These are phyloP conservation scores for Aspergillus pseudoterreus DNA, from an alignment of 2,329 filamentous ascomycete genomes.

Conservation along the genomic window DNA sequence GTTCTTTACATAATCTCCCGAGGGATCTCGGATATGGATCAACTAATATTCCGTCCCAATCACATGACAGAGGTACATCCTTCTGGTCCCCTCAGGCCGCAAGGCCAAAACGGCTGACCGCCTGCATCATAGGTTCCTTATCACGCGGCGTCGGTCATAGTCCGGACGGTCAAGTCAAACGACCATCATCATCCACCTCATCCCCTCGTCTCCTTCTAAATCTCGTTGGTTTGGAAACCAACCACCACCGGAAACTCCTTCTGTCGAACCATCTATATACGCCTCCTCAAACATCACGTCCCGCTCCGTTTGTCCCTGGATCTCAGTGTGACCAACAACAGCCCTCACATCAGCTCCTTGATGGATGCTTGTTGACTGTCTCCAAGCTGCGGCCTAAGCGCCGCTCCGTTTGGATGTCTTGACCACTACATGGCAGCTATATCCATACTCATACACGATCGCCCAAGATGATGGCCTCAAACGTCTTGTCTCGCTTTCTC, in stretches of 20 bases:
- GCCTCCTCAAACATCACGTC: neutral
- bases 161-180: neutral
- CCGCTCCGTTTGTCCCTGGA: neutral
- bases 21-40: neutral
- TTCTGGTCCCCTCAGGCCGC: constrained; percentile 11
- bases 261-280: neutral
- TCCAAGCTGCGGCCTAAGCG: constrained; percentile 6
- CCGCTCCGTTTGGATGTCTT: constrained; percentile 12
- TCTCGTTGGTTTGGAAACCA: neutral
- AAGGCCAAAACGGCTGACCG: constrained; percentile 7
- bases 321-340: neutral
- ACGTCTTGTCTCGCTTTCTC: constrained; percentile 41
- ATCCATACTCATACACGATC: neutral
- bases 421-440: constrained; percentile 1
- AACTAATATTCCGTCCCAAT: neutral
- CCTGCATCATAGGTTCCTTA: constrained; percentile 15
- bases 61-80: constrained; percentile 4
- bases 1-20: neutral
- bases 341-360: neutral
- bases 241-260: neutral
- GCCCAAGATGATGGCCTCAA: constrained; percentile 40
- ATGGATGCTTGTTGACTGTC: constrained; percentile 11
- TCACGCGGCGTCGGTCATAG: constrained; percentile 10
- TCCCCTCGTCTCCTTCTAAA: neutral
- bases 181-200: neutral